Evolutionary conservation across 2,329 filamentous ascomycete species (phyloP).

Genomic region (Lizonia empirigonia): DNA sequence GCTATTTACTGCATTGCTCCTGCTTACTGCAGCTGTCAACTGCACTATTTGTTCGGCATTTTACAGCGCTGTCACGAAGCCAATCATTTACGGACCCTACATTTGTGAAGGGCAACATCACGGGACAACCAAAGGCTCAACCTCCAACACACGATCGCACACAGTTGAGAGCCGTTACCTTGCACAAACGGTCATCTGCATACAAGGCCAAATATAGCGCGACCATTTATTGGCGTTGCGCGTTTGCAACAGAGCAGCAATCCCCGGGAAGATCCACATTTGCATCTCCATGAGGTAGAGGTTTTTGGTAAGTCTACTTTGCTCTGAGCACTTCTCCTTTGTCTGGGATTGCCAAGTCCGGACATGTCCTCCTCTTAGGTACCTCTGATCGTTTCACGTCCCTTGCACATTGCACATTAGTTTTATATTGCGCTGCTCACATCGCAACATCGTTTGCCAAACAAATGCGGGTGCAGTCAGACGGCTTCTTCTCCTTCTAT

Average conservation of each 20-base stretch:
- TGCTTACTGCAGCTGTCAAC: not conserved
- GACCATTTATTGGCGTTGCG: not conserved
- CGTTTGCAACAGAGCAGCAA: not conserved
- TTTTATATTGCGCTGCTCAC: not conserved
- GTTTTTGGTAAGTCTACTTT: not conserved
- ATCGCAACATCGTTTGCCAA: not conserved
- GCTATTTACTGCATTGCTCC: not conserved
- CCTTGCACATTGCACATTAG: no score
- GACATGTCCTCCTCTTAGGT: no score
- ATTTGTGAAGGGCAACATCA: slow-evolving; percentile 14
- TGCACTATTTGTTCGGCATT: not conserved
- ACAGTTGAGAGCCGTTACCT: not conserved
- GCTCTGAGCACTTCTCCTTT: not conserved
- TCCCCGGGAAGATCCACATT: not conserved
- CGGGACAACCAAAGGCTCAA: slow-evolving; percentile 1
- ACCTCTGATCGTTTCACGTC: not conserved
- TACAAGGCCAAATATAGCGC: not conserved
- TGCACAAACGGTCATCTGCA: not conserved
- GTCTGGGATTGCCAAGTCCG: not conserved
- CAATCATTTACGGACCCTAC: not conserved
- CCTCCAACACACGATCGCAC: not conserved
- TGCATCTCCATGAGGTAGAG: slow-evolving; percentile 5
- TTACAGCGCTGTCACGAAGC: not conserved
- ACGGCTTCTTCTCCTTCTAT: not conserved
- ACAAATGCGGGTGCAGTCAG: not conserved